Conservation (phyloP, 2,329 filamentous ascomycete genomes). For the Aureobasidium pullulans region DNA sequence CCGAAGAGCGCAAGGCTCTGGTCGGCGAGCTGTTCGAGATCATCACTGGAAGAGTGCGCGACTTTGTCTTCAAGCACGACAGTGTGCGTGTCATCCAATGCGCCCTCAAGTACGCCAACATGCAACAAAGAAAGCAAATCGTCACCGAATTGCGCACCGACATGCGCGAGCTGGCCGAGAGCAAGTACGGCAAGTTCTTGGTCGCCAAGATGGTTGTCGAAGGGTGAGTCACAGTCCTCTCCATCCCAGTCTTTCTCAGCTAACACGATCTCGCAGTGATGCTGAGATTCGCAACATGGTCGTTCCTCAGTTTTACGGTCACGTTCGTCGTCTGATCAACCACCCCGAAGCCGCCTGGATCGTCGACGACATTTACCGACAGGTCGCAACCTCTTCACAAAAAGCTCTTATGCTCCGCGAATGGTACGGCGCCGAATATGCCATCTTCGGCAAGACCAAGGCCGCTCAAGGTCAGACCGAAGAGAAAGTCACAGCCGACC, state of each 20-base stretch:
- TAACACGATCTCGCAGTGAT: conserved; percentile 45
- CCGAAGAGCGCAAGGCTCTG: conserved; percentile 78
- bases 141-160: conserved; percentile 78
- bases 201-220: conserved; percentile 95
- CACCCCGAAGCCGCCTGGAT: conserved; percentile 97
- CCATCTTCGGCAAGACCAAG: conserved; percentile 60
- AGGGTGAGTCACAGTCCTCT: conserved; percentile 34
- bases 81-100: conserved; percentile 95
- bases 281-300: conserved; percentile 79
- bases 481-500: conserved; percentile 48
- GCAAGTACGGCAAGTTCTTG: conserved; percentile 94
- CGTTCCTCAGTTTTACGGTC: conserved; percentile 89
- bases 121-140: conserved; percentile 78
- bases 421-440: conserved; percentile 94
- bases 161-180: conserved; percentile 80
- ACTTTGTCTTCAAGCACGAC: conserved; percentile 98
- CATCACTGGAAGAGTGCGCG: conserved; percentile 82
- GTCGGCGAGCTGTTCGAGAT: conserved; percentile 87
- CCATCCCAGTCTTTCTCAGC: neutral
- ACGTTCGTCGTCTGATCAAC: conserved; percentile 87
- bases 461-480: conserved; percentile 36
- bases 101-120: conserved; percentile 88
- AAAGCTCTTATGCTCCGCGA: conserved; percentile 80
- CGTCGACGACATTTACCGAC: conserved; percentile 90
- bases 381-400: conserved; percentile 76